A percentile compares a stretch with the other conserved stretches of the same genome.
phyloP scores from a whole-genome alignment of 805 yeast genomes.

The Candida peoriensis region DNA sequence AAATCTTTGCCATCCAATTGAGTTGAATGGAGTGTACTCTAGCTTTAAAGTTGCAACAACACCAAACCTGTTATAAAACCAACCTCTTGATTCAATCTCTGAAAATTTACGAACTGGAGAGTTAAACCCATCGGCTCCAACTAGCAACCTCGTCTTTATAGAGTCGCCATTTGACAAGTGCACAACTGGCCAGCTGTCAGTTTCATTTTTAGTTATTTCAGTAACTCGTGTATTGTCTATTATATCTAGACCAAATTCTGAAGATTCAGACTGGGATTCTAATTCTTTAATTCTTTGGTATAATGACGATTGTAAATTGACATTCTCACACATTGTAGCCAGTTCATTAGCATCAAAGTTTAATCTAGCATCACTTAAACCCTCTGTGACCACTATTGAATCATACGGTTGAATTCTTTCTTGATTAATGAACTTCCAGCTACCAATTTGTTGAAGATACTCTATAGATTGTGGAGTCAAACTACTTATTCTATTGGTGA shows the following conservation, averaged over 20 bases:
- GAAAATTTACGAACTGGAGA: conserved; percentile 87
- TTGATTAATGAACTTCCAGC: conserved; percentile 62
- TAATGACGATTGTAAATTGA: conserved; percentile 76
- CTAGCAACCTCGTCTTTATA: conserved; percentile 65
- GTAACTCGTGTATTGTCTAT: conserved; percentile 66
- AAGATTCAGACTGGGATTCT: conserved; percentile 17
- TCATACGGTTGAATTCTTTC: conserved; percentile 80
- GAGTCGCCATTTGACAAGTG: conserved; percentile 58
- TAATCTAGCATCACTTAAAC: conserved; percentile 61
- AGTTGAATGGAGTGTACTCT: conserved; percentile 63
- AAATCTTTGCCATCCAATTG: conserved; percentile 91
- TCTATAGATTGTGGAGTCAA: conserved; percentile 76
- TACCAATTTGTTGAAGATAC: conserved; percentile 65
- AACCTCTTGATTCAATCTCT: conserved; percentile 80
- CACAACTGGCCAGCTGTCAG: conserved; percentile 72
- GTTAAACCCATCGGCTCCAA: conserved; percentile 95
- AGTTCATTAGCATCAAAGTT: conserved; percentile 63
- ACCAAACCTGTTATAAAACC: conserved; percentile 86
- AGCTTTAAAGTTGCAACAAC: conserved; percentile 85
- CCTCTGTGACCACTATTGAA: conserved; percentile 82
- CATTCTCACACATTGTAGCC: conserved; percentile 86
- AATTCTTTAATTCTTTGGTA: conserved; percentile 47
- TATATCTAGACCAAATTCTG: conserved; percentile 33
- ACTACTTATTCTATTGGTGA: conserved; percentile 79
- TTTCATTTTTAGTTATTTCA: conserved; percentile 37